Conservation (phyloP, 805 yeast species). For the Saccharomycopsis schoenii region DNA sequence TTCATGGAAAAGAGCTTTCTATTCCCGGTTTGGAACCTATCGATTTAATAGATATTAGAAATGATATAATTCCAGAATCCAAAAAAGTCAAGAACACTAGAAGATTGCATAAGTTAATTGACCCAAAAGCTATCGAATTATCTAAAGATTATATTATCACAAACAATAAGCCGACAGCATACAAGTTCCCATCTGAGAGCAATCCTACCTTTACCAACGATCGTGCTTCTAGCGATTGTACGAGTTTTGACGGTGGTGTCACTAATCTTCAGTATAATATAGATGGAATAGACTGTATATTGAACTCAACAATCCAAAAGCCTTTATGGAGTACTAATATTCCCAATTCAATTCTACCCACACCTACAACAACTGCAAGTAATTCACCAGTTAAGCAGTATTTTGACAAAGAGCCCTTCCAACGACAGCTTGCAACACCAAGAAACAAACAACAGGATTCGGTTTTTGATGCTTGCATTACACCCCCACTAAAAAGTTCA, state of each 20-base stretch:
- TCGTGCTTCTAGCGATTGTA: background rate
- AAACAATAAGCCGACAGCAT: conserved; percentile 36
- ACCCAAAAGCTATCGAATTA: conserved; percentile 18
- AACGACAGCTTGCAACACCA: conserved; percentile 2
- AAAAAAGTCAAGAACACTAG: conserved; percentile 18
- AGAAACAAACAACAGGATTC: background rate
- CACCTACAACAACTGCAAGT: conserved; percentile 10
- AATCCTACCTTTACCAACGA: background rate
- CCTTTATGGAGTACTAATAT: background rate
- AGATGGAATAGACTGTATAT: background rate
- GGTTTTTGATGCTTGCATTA: conserved; percentile 3
- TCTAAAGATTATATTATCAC: conserved; percentile 40
- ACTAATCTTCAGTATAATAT: background rate
- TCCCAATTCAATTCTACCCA: background rate
- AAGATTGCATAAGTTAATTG: conserved; percentile 10
- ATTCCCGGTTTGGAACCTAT: conserved; percentile 37
- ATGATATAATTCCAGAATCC: conserved; percentile 15
- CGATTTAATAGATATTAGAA: conserved; percentile 8
- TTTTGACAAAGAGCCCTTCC: background rate
- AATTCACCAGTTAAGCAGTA: conserved; percentile 13
- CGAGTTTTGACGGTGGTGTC: background rate
- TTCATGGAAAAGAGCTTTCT: conserved; percentile 53
- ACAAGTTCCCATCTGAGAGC: conserved; percentile 43
- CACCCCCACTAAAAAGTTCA: conserved; percentile 16
- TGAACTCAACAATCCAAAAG: background rate